A percentile compares a stretch with the other conserved stretches of the same genome.
Conservation (phyloP, 768 basidiomycete genomes). For the Lyophyllum atratum region DNA sequence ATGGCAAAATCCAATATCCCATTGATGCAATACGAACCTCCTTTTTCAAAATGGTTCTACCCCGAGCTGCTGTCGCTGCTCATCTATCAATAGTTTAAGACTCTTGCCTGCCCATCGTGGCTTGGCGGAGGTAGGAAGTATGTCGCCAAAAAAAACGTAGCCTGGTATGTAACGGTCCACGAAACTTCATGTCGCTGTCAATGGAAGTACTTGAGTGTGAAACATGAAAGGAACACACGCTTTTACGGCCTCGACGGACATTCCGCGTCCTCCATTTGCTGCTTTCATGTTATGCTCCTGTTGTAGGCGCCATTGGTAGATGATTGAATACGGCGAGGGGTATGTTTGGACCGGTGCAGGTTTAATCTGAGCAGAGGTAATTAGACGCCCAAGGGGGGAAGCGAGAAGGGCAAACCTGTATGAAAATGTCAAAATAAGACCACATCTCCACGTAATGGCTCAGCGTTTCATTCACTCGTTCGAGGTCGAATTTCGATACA, state of each 20-base stretch:
- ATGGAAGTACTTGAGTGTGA: conserved; percentile 6
- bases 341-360: conserved; percentile 22
- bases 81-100: conserved; percentile 56
- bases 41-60: conserved; percentile 40
- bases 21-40: not conserved
- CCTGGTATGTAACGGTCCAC: conserved; percentile 94
- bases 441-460: conserved; percentile 66
- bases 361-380: conserved; percentile 16
- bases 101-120: conserved; percentile 42
- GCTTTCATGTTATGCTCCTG: conserved; percentile 92
- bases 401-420: conserved; percentile 57
- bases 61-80: conserved; percentile 47
- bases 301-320: conserved; percentile 88
- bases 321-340: conserved; percentile 44
- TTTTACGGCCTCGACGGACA: conserved; percentile 79
- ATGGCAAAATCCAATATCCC: not conserved
- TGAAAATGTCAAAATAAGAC: conserved; percentile 68
- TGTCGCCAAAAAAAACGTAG: conserved; percentile 83
- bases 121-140: conserved; percentile 13
- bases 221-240: conserved; percentile 44
- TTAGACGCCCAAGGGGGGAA: not conserved
- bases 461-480: conserved; percentile 65
- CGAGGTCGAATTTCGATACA: conserved; percentile 52
- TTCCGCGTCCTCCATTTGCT: conserved; percentile 81
- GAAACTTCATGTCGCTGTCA: conserved; percentile 50